These are phyloP conservation scores for Piloderma croceum DNA, from an alignment of 768 basidiomycete species.

Conservation along the genomic window DNA sequence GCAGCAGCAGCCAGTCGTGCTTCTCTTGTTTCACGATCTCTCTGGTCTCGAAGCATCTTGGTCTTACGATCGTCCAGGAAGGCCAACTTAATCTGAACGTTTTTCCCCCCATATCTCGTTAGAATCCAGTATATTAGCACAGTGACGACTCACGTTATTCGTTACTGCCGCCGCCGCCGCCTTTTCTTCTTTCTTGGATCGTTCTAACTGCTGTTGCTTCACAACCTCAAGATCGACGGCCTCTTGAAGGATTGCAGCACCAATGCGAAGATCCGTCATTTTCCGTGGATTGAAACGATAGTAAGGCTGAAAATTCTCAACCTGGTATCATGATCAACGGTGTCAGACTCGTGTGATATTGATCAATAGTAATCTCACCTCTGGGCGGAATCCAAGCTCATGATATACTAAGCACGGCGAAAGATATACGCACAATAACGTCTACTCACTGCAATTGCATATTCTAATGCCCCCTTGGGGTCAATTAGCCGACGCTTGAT, in stretches of 20 bases:
- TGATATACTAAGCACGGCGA: slow-evolving; percentile 9
- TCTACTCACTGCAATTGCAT: slow-evolving; percentile 62
- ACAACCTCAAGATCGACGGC: slow-evolving; percentile 43
- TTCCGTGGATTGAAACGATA: slow-evolving; percentile 56
- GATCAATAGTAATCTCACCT: slow-evolving; percentile 49
- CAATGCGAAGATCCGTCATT: slow-evolving; percentile 54
- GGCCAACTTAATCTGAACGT: slow-evolving; percentile 61
- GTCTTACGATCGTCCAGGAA: slow-evolving; percentile 73
- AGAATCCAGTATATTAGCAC: not conserved
- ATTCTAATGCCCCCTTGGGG: slow-evolving; percentile 71
- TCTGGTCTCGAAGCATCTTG: slow-evolving; percentile 48
- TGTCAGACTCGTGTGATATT: too few relatives aligned
- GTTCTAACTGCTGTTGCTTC: slow-evolving; percentile 43
- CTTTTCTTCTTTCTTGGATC: slow-evolving; percentile 52
- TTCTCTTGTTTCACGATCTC: slow-evolving; percentile 49
- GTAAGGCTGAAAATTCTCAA: slow-evolving; percentile 65
- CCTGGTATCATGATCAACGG: slow-evolving; percentile 36
- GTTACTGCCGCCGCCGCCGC: slow-evolving; percentile 48
- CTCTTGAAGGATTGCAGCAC: slow-evolving; percentile 62
- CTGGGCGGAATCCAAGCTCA: slow-evolving; percentile 72
- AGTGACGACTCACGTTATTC: slow-evolving; percentile 40
- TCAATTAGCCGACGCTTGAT: slow-evolving; percentile 67
- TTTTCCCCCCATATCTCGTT: not conserved
- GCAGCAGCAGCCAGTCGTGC: slow-evolving; percentile 30
- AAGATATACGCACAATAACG: slow-evolving; percentile 2